Evolutionary conservation across 495 filamentous ascomycete genomes (phyloP).

Genomic region (Neurospora africana): DNA sequence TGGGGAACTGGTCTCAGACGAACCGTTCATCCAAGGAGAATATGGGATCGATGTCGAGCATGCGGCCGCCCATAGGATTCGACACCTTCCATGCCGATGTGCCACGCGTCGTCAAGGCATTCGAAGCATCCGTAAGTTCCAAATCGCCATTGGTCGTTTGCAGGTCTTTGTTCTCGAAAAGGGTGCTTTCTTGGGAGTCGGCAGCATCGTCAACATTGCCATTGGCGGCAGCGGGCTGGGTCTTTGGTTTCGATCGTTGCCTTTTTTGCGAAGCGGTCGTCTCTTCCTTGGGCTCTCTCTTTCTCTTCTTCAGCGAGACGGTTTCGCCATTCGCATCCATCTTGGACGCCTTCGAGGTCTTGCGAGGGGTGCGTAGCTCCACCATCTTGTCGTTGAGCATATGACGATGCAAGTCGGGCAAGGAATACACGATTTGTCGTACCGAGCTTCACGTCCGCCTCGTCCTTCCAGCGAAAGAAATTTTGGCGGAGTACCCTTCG

Average conservation of each 20-base stretch:
- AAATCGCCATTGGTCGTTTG: slow-evolving; percentile 5
- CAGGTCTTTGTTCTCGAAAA: background rate
- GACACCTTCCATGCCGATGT: slow-evolving; percentile 45
- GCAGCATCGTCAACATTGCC: slow-evolving; percentile 1
- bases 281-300: slow-evolving; percentile 24
- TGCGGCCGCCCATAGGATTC: slow-evolving; percentile 54
- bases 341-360: slow-evolving; percentile 2
- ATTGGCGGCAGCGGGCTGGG: slow-evolving; percentile 2
- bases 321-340: slow-evolving; percentile 20
- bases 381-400: background rate
- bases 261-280: slow-evolving; percentile 14
- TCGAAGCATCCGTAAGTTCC: slow-evolving; percentile 7
- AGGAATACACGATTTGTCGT: background rate
- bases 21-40: slow-evolving; percentile 77
- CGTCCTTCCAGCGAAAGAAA: slow-evolving; percentile 16
- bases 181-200: background rate
- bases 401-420: slow-evolving; percentile 1
- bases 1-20: slow-evolving; percentile 16
- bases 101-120: background rate
- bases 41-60: slow-evolving; percentile 64
- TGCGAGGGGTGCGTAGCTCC: background rate
- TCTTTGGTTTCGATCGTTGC: slow-evolving; percentile 17
- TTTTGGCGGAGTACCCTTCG: slow-evolving; percentile 20
- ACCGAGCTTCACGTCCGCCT: background rate
- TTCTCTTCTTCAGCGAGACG: slow-evolving; percentile 25